A percentile compares a stretch with the other conserved stretches of the same genome.
phyloP scores from a whole-genome alignment of 805 yeast genomes.

The Sungouiella thailandica region DNA sequence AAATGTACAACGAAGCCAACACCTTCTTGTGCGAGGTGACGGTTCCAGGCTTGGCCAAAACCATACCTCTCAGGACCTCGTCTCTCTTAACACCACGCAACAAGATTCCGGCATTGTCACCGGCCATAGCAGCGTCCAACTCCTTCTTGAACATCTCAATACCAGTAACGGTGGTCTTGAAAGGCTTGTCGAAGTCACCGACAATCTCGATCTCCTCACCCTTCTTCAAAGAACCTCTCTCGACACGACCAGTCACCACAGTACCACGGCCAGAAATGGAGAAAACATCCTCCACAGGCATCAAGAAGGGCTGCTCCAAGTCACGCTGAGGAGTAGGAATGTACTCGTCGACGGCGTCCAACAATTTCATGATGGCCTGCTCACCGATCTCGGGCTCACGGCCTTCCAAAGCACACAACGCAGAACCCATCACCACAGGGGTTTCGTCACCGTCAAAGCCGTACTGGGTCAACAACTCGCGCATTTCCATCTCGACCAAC shows the following conservation, averaged over 20 bases:
- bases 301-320: constrained; percentile 89
- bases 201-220: constrained; percentile 98
- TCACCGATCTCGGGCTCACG: constrained; percentile 87
- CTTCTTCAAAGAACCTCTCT: constrained; percentile 95
- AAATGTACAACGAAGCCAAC: constrained; percentile 87
- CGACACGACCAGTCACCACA: constrained; percentile 98
- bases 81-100: constrained; percentile 98
- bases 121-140: constrained; percentile 95
- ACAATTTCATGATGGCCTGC: constrained; percentile 73
- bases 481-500: constrained; percentile 99
- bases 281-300: constrained; percentile 97
- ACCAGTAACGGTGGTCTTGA: constrained; percentile 95
- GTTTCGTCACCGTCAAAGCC: constrained; percentile 98
- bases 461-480: constrained; percentile 84
- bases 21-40: constrained; percentile 91
- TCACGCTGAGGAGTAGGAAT: constrained; percentile 97
- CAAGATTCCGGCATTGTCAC: constrained; percentile 97
- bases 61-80: constrained; percentile 96
- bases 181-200: constrained; percentile 79
- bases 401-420: constrained; percentile 91
- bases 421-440: constrained; percentile 98
- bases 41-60: constrained; percentile 86
- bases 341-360: constrained; percentile 88
- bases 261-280: constrained; percentile 99
- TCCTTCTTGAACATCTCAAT: constrained; percentile 99